These are phyloP conservation scores for Microdochium trichocladiopsis DNA, from an alignment of 2,329 filamentous ascomycete species.

Conservation along the genomic window DNA sequence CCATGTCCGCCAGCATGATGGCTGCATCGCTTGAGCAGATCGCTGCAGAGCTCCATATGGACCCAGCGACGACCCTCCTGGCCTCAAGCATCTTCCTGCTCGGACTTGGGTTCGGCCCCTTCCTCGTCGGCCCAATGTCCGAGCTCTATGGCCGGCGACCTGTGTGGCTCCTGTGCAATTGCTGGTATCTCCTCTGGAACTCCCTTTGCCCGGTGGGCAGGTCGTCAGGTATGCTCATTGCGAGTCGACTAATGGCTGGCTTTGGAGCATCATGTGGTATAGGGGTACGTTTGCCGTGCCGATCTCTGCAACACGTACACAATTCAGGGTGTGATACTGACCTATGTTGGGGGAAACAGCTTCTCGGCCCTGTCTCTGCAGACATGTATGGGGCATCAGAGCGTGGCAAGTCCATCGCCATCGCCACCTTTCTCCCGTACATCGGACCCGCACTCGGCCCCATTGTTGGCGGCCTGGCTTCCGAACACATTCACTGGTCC, in stretches of 20 bases:
- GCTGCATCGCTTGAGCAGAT: conserved; percentile 25
- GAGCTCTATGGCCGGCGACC: conserved; percentile 25
- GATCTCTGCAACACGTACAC: no score
- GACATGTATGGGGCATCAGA: conserved; percentile 27
- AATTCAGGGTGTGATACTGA: no score
- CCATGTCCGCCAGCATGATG: conserved; percentile 28
- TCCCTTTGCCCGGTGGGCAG: conserved; percentile 21
- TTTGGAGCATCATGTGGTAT: conserved; percentile 20
- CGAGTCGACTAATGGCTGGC: conserved; percentile 18
- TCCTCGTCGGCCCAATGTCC: conserved; percentile 22
- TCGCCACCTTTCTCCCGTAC: conserved; percentile 19
- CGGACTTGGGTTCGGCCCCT: conserved; percentile 24
- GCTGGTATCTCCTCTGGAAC: conserved; percentile 28
- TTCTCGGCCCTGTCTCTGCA: conserved; percentile 24
- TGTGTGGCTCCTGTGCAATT: conserved; percentile 22
- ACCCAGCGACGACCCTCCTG: conserved; percentile 19
- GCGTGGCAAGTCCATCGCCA: conserved; percentile 26
- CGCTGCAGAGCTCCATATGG: conserved; percentile 19
- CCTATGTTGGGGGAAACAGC: conserved; percentile 7
- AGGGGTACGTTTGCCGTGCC: conserved; percentile 19
- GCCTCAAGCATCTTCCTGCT: conserved; percentile 27
- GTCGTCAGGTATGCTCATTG: conserved; percentile 21
- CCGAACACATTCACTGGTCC: conserved; percentile 55
- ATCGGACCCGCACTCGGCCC: conserved; percentile 63
- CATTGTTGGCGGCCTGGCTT: conserved; percentile 59